phyloP scores from a whole-genome alignment of 768 basidiomycete species.

The Hemileccinum rubropunctum region DNA sequence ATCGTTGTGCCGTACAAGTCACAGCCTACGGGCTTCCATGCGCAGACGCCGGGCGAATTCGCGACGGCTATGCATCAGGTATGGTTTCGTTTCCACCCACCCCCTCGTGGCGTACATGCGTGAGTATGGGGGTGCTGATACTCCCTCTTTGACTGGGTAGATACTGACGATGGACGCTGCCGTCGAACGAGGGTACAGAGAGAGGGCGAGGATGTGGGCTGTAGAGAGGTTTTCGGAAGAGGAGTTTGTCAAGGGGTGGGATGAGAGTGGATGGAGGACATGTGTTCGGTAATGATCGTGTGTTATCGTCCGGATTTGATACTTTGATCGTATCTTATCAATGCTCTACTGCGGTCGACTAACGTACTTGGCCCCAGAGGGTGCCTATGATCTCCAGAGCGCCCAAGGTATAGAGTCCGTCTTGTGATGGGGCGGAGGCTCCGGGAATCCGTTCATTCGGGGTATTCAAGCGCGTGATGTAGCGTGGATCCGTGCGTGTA shows the following conservation, averaged over 20 bases:
- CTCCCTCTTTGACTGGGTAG: slow-evolving; percentile 8
- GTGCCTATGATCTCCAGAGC: no score
- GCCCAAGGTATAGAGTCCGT: no score
- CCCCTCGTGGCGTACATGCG: slow-evolving; percentile 2
- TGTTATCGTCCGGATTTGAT: no score
- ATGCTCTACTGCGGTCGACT: no score
- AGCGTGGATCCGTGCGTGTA: no score
- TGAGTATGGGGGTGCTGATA: slow-evolving; percentile 6
- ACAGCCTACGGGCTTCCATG: slow-evolving; percentile 82
- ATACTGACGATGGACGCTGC: slow-evolving; percentile 50
- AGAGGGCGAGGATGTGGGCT: slow-evolving; percentile 69
- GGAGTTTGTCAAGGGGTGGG: slow-evolving; percentile 78
- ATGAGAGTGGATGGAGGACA: slow-evolving; percentile 55
- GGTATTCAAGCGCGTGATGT: no score
- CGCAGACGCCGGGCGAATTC: slow-evolving; percentile 60
- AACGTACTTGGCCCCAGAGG: no score
- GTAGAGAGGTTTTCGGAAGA: slow-evolving; percentile 70
- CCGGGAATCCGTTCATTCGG: no score
- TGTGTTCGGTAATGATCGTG: slow-evolving; percentile 18
- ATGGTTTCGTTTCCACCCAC: neutral
- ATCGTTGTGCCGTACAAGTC: slow-evolving; percentile 82
- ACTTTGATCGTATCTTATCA: no score
- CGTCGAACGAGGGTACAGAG: slow-evolving; percentile 61
- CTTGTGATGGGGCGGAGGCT: no score
- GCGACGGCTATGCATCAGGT: slow-evolving; percentile 64